These are phyloP conservation scores for Paecilomyces formosus DNA, from an alignment of 2,329 filamentous ascomycete genomes.

Conservation along the genomic window DNA sequence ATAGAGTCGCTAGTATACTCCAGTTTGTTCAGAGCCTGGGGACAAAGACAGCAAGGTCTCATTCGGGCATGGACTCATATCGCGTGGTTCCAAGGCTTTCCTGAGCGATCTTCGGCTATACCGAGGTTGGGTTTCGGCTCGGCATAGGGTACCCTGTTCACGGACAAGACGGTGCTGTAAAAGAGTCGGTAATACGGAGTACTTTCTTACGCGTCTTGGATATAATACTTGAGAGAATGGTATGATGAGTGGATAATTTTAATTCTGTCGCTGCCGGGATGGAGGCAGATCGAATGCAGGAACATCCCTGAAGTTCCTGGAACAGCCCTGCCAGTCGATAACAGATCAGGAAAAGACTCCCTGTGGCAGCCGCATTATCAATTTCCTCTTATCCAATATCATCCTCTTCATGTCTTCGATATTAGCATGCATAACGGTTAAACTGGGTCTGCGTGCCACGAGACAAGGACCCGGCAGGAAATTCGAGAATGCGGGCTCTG, in stretches of 20 bases:
- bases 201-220: neutral
- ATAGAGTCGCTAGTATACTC: neutral
- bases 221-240: neutral
- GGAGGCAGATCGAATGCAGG: neutral
- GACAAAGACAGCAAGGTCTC: neutral
- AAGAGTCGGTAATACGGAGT: neutral
- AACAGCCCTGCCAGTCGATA: neutral
- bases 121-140: neutral
- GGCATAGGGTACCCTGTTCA: neutral
- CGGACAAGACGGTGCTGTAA: neutral
- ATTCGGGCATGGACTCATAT: neutral
- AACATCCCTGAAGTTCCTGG: neutral
- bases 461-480: neutral
- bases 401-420: neutral
- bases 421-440: neutral
- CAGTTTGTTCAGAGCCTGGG: neutral
- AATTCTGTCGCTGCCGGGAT: neutral
- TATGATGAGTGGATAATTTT: neutral
- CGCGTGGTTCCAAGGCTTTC: neutral
- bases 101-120: neutral
- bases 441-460: neutral
- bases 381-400: neutral
- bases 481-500: neutral
- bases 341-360: neutral
- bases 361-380: neutral